Evolutionary conservation across 2,329 filamentous ascomycete genomes (phyloP).

Genomic region (Pyricularia grisea): DNA sequence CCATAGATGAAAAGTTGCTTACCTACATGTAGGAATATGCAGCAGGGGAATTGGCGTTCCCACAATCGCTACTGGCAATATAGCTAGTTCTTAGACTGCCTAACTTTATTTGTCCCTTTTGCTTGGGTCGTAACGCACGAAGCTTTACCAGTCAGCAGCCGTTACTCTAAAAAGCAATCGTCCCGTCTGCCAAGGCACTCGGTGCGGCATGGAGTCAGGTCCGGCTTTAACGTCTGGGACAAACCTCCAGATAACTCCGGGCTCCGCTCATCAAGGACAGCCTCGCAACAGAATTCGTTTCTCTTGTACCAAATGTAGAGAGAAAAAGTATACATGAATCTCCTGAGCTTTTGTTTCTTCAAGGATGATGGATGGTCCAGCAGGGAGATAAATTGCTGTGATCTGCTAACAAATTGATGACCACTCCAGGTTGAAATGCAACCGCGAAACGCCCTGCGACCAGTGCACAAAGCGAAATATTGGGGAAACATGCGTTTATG

Average conservation of each 20-base stretch:
- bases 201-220: not conserved
- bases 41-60: not conserved
- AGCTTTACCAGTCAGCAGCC: not conserved
- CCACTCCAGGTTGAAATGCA: slow-evolving; percentile 15
- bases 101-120: not conserved
- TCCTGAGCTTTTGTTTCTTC: not conserved
- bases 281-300: slow-evolving; percentile 20
- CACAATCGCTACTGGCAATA: not conserved
- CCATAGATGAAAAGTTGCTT: not conserved
- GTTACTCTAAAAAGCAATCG: not conserved
- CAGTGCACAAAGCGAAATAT: slow-evolving; percentile 19
- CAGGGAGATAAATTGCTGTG: not conserved
- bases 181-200: not conserved
- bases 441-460: slow-evolving; percentile 18
- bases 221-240: not conserved
- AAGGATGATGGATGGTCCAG: not conserved
- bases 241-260: not conserved
- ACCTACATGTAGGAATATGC: not conserved
- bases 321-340: slow-evolving; percentile 20
- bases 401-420: not conserved
- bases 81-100: not conserved
- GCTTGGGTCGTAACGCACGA: not conserved
- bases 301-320: slow-evolving; percentile 22
- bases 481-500: slow-evolving; percentile 11
- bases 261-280: not conserved